Base-by-base conservation (phyloP, 2,329 filamentous ascomycete species). In the Penicillium rolfsii region DNA sequence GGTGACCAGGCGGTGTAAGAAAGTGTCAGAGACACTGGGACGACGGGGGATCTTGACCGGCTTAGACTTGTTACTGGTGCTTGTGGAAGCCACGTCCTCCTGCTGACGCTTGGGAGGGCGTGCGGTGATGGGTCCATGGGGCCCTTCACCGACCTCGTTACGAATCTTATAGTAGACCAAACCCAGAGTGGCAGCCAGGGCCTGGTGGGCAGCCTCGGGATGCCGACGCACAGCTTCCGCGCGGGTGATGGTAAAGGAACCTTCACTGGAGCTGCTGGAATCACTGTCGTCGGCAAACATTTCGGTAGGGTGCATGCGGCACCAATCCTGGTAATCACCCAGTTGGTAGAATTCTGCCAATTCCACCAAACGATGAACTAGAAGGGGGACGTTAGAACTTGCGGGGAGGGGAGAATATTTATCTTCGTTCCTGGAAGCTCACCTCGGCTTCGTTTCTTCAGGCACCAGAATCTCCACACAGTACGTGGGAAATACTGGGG, bases 101-200 rank as follows among this genome's bases (percentile, higher is more conserved):
- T 73, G 74, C 19, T 67, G 70, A 33, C 76, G 73, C 64, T 78
- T 78, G 2, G 70, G 70, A 8, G 74, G 70, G n/a, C 71, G 69
- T 24, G 62, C 49, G 24, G 68, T 64, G n/a, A 73, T 59, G 9
- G 68, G 71, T 12, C 67, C 55, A 52, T 69, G 63, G 4, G 71
- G 71, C 4, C 71, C 72, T 55, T 77, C 75, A 4, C 76, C 75
- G 7, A 76, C 72, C 62, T 77, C 74, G 41, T 79, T 79, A 16
- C 74, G 74, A 52, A 79, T 78, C 64, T 78, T 77, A 63, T 74
- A 76, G 57, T 78, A 79, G 1, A 77, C 72, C n/a, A 79, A 62
- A 43, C 76, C 76, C 24, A 78, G 52, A 1, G 73, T 77, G 11
- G 76, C 76, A 24, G 76, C 76, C 6, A 79, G 66, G 11, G 76